phyloP scores from a whole-genome alignment of 108 stramenopile species.

The Nitzschia sp. region DNA sequence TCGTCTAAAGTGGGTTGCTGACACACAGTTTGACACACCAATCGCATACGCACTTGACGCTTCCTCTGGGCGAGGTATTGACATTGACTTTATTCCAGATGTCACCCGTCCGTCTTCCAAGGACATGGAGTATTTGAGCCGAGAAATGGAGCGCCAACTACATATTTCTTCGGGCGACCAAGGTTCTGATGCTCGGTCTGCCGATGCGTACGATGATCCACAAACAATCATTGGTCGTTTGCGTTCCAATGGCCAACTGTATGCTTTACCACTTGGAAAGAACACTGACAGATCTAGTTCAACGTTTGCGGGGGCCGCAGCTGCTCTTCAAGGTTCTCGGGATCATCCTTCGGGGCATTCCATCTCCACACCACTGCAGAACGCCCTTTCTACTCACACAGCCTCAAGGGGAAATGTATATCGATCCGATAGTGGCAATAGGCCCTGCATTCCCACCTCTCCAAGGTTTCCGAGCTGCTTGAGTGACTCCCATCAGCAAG shows the following conservation, averaged over 20 bases:
- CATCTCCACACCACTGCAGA: no score
- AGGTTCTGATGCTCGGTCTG: background rate
- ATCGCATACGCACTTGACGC: constrained; percentile 75
- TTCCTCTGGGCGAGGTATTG: constrained; percentile 46
- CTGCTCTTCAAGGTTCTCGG: background rate
- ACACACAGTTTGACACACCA: constrained; percentile 63
- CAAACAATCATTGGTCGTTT: constrained; percentile 67
- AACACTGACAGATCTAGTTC: constrained; percentile 34
- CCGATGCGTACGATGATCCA: background rate
- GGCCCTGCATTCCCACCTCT: constrained; percentile 25
- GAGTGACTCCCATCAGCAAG: constrained; percentile 9
- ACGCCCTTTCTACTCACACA: no score
- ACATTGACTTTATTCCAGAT: constrained; percentile 76
- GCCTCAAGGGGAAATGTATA: no score
- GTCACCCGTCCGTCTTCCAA: constrained; percentile 46
- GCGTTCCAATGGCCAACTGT: constrained; percentile 64
- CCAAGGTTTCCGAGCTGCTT: constrained; percentile 38
- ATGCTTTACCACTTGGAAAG: constrained; percentile 66
- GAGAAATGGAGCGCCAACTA: constrained; percentile 52
- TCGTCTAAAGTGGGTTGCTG: constrained; percentile 63
- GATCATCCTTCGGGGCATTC: no score
- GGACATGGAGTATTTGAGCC: constrained; percentile 38
- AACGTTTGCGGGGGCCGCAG: background rate
- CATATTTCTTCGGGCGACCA: constrained; percentile 8
- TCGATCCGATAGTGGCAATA: background rate